These are phyloP conservation scores for Ophiostoma quercus DNA, from an alignment of 2,329 filamentous ascomycete genomes.

Conservation along the genomic window DNA sequence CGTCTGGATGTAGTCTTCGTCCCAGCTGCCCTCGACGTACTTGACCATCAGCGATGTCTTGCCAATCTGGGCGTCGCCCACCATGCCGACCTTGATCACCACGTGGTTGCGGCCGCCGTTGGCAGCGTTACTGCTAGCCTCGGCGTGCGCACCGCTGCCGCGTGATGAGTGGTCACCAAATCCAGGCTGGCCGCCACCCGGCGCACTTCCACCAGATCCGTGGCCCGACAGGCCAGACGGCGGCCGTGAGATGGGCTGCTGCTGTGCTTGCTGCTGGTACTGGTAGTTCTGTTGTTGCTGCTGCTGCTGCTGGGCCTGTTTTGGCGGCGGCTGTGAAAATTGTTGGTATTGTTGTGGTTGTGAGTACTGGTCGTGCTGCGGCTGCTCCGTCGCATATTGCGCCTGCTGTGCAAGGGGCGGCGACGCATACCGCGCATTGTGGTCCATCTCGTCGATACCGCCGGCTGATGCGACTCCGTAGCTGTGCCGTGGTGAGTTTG, in stretches of 20 bases:
- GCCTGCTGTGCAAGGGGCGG: conserved; percentile 22
- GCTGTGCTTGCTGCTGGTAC: conserved; percentile 28
- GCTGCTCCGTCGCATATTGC: conserved; percentile 15
- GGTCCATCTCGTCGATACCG: conserved; percentile 34
- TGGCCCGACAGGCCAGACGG: conserved; percentile 49
- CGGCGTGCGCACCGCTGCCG: conserved; percentile 38
- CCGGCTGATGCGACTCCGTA: conserved; percentile 20
- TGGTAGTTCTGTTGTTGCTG: conserved; percentile 23
- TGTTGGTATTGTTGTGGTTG: conserved; percentile 25
- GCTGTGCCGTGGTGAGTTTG: conserved; percentile 36
- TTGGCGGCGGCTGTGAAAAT: conserved; percentile 20
- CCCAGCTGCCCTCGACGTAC: conserved; percentile 98
- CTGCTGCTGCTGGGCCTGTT: conserved; percentile 20
- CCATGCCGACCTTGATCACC: conserved; percentile 99
- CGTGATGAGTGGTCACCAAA: conserved; percentile 44
- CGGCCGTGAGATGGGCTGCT: conserved; percentile 50
- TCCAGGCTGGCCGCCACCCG: conserved; percentile 28
- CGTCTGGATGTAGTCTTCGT: conserved; percentile 99
- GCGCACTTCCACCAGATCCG: conserved; percentile 36
- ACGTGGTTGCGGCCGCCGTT: conserved; percentile 61
- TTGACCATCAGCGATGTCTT: conserved; percentile 99
- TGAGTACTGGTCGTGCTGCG: conserved; percentile 19
- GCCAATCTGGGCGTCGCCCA: conserved; percentile 96
- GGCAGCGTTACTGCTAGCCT: conserved; percentile 31
- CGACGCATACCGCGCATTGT: conserved; percentile 22